phyloP scores from a whole-genome alignment of 768 basidiomycete genomes.

The Lyophyllum semitale region DNA sequence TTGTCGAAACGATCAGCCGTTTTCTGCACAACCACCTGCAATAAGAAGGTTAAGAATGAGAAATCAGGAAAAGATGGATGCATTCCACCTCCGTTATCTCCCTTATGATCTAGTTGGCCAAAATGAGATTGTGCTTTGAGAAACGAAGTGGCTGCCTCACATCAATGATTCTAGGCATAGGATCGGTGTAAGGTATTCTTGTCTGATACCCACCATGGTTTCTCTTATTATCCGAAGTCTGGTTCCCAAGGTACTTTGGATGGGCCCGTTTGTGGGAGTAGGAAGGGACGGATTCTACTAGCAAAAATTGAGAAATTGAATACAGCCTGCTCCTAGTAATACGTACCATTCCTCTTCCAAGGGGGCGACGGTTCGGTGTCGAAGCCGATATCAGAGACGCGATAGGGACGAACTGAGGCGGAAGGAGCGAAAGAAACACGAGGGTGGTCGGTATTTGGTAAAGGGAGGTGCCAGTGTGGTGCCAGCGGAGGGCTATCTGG shows the following conservation, averaged over 20 bases:
- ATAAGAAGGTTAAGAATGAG: not conserved
- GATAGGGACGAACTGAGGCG: slow-evolving; percentile 2
- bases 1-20: slow-evolving; percentile 48
- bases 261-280: not conserved
- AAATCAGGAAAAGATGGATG: not conserved
- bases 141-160: slow-evolving; percentile 27
- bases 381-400: not conserved
- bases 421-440: slow-evolving; percentile 15
- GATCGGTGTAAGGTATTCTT: slow-evolving; percentile 1
- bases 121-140: not conserved
- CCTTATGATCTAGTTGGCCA: slow-evolving; percentile 41
- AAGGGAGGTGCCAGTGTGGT: not conserved
- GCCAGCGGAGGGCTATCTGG: not conserved
- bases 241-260: not conserved
- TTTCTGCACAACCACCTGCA: slow-evolving; percentile 49
- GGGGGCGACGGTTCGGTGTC: not conserved
- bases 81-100: slow-evolving; percentile 47
- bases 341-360: slow-evolving; percentile 3
- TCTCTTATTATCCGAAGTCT: not conserved
- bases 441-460: slow-evolving; percentile 2
- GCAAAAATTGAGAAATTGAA: not conserved
- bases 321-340: too few relatives aligned
- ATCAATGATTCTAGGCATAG: slow-evolving; percentile 36
- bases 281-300: not conserved
- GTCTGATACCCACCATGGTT: not conserved